phyloP scores from a whole-genome alignment of 768 basidiomycete species.

The Boletales sp. region DNA sequence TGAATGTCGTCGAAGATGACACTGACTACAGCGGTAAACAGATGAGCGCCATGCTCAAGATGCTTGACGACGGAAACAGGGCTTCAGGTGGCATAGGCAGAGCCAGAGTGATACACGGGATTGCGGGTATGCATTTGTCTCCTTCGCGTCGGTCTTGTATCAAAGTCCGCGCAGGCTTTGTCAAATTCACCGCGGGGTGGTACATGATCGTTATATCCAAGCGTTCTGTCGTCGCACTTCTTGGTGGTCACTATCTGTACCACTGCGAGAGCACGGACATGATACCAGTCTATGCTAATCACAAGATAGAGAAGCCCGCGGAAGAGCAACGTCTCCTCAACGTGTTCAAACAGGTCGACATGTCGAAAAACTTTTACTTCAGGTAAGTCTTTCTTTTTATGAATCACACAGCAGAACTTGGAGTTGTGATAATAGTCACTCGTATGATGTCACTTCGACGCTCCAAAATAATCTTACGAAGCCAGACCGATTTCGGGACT shows the following conservation, averaged over 20 bases:
- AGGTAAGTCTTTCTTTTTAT: constrained; percentile 46
- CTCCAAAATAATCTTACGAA: constrained; percentile 87
- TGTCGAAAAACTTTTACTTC: constrained; percentile 99
- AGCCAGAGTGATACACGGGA: constrained; percentile 74
- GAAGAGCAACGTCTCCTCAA: constrained; percentile 88
- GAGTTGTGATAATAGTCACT: constrained; percentile 54
- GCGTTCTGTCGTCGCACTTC: constrained; percentile 85
- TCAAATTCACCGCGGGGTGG: constrained; percentile 93
- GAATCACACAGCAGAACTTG: background rate
- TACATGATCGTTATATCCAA: constrained; percentile 91
- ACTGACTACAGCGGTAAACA: constrained; percentile 85
- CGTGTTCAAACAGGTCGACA: constrained; percentile 93
- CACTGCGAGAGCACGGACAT: constrained; percentile 93
- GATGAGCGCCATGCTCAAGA: constrained; percentile 87
- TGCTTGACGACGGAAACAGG: constrained; percentile 95
- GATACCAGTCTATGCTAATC: constrained; percentile 69
- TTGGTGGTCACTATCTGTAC: constrained; percentile 95
- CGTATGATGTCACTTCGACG: constrained; percentile 96
- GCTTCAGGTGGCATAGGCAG: constrained; percentile 82
- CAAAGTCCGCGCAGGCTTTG: constrained; percentile 56
- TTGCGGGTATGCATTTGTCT: constrained; percentile 54
- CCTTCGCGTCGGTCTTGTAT: no score
- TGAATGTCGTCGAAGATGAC: constrained; percentile 82
- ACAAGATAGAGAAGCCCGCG: constrained; percentile 81
- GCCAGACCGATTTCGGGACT: constrained; percentile 39